These are phyloP conservation scores for Amanita polypyramis DNA, from an alignment of 768 basidiomycete genomes.

Conservation along the genomic window DNA sequence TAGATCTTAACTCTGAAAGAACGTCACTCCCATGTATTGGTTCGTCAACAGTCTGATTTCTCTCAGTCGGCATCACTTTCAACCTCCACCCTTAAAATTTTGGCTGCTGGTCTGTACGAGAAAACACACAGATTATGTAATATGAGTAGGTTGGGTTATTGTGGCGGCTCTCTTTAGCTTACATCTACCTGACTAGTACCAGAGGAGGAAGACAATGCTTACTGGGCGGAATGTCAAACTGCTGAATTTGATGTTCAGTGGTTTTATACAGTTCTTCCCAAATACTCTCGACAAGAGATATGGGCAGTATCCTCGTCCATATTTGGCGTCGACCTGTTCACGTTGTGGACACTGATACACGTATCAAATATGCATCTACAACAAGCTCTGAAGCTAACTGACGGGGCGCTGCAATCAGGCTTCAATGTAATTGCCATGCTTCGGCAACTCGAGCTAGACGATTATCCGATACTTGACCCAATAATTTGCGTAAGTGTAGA, in stretches of 20 bases:
- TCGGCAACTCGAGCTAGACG: slow-evolving; percentile 33
- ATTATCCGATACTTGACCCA: slow-evolving; percentile 46
- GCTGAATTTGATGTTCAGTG: slow-evolving; percentile 36
- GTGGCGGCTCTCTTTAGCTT: neutral
- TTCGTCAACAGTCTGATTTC: neutral
- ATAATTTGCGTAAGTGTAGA: slow-evolving; percentile 40
- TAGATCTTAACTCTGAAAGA: neutral
- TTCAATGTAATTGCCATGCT: slow-evolving; percentile 28
- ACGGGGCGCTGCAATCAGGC: neutral
- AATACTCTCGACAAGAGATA: slow-evolving; percentile 23
- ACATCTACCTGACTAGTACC: slow-evolving; percentile 6
- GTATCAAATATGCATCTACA: slow-evolving; percentile 42
- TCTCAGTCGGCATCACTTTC: slow-evolving; percentile 8
- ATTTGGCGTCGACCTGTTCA: slow-evolving; percentile 32
- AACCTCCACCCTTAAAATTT: slow-evolving; percentile 2
- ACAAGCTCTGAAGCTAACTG: slow-evolving; percentile 8
- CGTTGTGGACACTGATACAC: slow-evolving; percentile 39
- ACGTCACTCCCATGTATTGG: neutral
- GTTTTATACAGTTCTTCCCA: slow-evolving; percentile 29
- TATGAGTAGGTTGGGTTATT: slow-evolving; percentile 18
- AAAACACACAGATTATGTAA: slow-evolving; percentile 1
- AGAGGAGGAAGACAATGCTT: slow-evolving; percentile 17
- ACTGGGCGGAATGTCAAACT: slow-evolving; percentile 30
- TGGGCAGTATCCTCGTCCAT: slow-evolving; percentile 22
- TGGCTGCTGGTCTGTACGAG: slow-evolving; percentile 8